Evolutionary conservation across 1,284 basidiomycete genomes (phyloP), one percentile per base, ranked within the genome.

Genomic region (Somion occarium): DNA sequence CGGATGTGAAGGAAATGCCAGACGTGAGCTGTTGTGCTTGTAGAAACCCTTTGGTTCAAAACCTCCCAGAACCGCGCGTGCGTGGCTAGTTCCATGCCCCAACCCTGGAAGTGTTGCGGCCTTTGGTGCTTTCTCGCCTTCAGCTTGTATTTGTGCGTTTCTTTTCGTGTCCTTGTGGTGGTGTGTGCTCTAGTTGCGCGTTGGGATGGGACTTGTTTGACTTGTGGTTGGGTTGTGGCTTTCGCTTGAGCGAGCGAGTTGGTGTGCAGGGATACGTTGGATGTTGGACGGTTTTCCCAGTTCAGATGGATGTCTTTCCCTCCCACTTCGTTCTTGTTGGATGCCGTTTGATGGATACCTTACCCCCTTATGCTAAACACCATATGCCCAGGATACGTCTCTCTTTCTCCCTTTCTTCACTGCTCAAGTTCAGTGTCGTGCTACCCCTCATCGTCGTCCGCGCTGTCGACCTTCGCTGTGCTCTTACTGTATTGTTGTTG

Each of bases 311-410:
- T 7, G 7, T 15, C 30, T 34, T 12, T 25, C 15, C 11, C 11
- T 46, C 25, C 38, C 48, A 41, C 48, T 46, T 51, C 51, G n/a
- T 38, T 15, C 39, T 54, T 57, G 50, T 50, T 47, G 48, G 49
- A 48, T 15, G 15, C 30, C 30, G 30, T 15, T 15, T 15, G 15
- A 34, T 34, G 30, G 30, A 34, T 7, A 7, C 30, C 30, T 34
- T 34, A 34, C 30, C 7, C 30, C 30, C 30, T 15, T 34, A 34
- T 34, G 30, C 30, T 15, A 34, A 43, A 43, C 54, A 49, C 49
- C 53, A 46, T 56, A 55, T 59, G 57, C 53, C 55, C 55, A 38
- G 50, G 57, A 52, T 53, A 43, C 53, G 53, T 55, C 57, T 30
- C 38, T 45, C 50, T 48, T 30, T 37, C 42, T 50, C 46, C 43